Evolutionary conservation across 768 basidiomycete genomes (phyloP).

Genomic region (Leccinum barrowsii): DNA sequence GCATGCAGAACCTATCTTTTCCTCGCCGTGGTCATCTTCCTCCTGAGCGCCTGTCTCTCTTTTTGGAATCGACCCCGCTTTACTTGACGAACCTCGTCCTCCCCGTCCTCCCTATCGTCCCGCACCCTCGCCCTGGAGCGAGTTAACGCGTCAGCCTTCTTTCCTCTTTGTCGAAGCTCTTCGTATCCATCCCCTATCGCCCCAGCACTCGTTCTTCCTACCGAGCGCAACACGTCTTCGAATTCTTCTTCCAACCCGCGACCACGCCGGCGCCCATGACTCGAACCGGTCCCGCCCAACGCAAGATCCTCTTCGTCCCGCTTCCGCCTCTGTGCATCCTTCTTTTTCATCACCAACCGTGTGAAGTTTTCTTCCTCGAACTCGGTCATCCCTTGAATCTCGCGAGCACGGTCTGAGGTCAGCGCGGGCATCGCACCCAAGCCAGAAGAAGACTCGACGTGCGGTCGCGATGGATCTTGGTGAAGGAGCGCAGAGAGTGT

Average conservation of each 20-base stretch:
- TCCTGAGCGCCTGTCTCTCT: conserved; percentile 38
- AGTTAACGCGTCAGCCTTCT: conserved; percentile 57
- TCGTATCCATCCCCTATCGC: conserved; percentile 75
- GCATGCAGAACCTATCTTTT: conserved; percentile 10
- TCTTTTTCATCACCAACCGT: conserved; percentile 86
- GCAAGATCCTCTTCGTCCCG: conserved; percentile 88
- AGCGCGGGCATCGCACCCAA: conserved; percentile 60
- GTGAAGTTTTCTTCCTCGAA: conserved; percentile 97
- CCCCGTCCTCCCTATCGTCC: conserved; percentile 24
- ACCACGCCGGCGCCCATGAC: conserved; percentile 52
- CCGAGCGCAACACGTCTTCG: conserved; percentile 67
- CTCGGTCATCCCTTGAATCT: conserved; percentile 75
- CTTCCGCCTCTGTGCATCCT: conserved; percentile 64
- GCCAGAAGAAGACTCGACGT: conserved; percentile 69
- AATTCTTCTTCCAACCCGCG: conserved; percentile 85
- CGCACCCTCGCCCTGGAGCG: conserved; percentile 47
- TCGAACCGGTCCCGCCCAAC: conserved; percentile 67
- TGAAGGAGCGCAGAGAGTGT: conserved; percentile 54
- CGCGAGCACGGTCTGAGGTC: conserved; percentile 63
- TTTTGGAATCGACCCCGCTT: conserved; percentile 44
- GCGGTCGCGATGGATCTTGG: conserved; percentile 57
- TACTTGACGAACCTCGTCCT: conserved; percentile 27
- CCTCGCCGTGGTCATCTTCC: conserved; percentile 18
- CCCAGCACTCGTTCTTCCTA: conserved; percentile 42
- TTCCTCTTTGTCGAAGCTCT: conserved; percentile 65